Conservation (phyloP, 345 rosid genomes). For the Syzygium aqueum region DNA sequence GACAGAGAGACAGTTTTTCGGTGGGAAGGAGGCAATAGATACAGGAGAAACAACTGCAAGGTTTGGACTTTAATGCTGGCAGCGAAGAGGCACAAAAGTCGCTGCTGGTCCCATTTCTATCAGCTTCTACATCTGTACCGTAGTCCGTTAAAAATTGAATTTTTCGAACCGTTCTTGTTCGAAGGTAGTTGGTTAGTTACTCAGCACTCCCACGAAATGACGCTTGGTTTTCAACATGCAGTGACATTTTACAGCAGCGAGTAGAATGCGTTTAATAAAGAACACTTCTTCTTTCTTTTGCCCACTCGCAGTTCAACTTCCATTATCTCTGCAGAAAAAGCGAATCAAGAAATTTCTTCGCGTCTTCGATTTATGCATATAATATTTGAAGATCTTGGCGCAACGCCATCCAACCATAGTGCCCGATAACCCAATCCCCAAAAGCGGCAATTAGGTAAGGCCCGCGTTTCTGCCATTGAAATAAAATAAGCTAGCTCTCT, state of each 20-base stretch:
- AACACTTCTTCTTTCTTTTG: rapidly evolving
- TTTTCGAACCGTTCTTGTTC: neutral
- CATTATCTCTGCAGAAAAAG: neutral
- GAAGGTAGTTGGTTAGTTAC: neutral
- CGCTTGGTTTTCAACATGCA: neutral
- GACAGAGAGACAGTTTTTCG: neutral
- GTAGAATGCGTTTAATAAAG: neutral
- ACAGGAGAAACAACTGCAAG: neutral
- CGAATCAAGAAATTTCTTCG: rapidly evolving
- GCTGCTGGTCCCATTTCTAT: neutral
- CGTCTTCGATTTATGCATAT: neutral
- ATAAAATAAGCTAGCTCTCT: neutral
- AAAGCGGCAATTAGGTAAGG: neutral
- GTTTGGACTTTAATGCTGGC: neutral
- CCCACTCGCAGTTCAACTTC: rapidly evolving
- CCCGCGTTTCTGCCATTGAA: neutral
- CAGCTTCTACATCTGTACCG: neutral
- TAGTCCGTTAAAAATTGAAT: neutral
- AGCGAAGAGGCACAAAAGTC: neutral
- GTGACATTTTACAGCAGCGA: neutral
- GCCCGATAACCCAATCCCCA: neutral
- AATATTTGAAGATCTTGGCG: neutral
- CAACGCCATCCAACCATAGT: neutral
- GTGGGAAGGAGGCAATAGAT: neutral
- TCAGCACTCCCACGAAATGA: neutral